phyloP scores from a whole-genome alignment of 805 yeast genomes.

The Yamadazyma laniorum region DNA sequence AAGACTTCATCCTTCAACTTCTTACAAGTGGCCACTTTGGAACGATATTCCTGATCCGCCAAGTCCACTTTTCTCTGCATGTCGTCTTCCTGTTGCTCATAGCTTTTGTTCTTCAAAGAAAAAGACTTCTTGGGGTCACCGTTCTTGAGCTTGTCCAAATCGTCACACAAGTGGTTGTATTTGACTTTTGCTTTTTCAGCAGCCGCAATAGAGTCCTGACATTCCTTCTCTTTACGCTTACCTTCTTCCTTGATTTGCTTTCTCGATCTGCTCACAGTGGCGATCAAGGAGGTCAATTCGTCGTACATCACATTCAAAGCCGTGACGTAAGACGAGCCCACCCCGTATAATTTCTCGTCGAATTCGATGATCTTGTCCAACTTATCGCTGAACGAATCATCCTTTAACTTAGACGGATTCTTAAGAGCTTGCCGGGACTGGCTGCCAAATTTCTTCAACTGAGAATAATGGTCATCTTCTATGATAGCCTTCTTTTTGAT shows the following conservation, averaged over 20 bases:
- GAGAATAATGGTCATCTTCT: slow-evolving; percentile 77
- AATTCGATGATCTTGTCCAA: slow-evolving; percentile 69
- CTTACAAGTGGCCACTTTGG: slow-evolving; percentile 69
- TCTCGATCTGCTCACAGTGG: slow-evolving; percentile 68
- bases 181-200: slow-evolving; percentile 84
- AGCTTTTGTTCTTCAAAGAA: slow-evolving; percentile 73
- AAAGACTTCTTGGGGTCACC: slow-evolving; percentile 86
- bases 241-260: slow-evolving; percentile 82
- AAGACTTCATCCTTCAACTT: slow-evolving; percentile 72
- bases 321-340: slow-evolving; percentile 72
- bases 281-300: slow-evolving; percentile 70
- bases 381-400: slow-evolving; percentile 63
- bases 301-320: slow-evolving; percentile 84
- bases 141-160: slow-evolving; percentile 75
- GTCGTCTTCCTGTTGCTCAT: slow-evolving; percentile 90
- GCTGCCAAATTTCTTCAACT: slow-evolving; percentile 66
- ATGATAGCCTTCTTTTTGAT: slow-evolving; percentile 72
- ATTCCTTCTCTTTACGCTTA: slow-evolving; percentile 77
- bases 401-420: slow-evolving; percentile 44
- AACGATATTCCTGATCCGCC: slow-evolving; percentile 85
- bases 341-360: slow-evolving; percentile 71
- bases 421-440: slow-evolving; percentile 51
- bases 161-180: slow-evolving; percentile 79
- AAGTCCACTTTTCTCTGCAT: slow-evolving; percentile 71
- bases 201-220: slow-evolving; percentile 70